phyloP scores from a whole-genome alignment of 768 basidiomycete species.

The Omphalotus guepiniiformis region DNA sequence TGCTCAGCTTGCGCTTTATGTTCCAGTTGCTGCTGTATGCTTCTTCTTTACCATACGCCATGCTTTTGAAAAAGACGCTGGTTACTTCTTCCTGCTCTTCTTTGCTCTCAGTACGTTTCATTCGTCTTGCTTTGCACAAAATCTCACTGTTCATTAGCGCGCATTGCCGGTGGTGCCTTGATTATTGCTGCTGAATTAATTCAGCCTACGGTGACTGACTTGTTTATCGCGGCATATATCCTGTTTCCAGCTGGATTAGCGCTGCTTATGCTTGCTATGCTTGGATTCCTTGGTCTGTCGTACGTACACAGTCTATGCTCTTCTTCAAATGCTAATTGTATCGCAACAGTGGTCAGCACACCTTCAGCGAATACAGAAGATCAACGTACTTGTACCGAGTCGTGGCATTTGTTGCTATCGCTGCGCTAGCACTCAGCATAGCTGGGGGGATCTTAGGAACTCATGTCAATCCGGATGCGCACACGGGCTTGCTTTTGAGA shows the following conservation, averaged over 20 bases:
- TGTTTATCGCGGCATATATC: conserved; percentile 52
- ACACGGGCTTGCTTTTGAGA: conserved; percentile 35
- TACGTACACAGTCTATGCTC: conserved; percentile 23
- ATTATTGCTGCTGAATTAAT: conserved; percentile 50
- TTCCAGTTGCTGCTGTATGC: conserved; percentile 47
- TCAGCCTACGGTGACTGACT: conserved; percentile 31
- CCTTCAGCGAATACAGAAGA: conserved; percentile 46
- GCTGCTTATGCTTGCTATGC: conserved; percentile 35
- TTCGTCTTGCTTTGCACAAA: conserved; percentile 1
- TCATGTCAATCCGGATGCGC: conserved; percentile 27
- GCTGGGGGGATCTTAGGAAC: conserved; percentile 46
- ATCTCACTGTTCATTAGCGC: conserved; percentile 34
- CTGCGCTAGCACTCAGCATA: conserved; percentile 37
- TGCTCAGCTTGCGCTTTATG: conserved; percentile 55
- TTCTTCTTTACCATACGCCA: conserved; percentile 45
- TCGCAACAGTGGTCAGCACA: conserved; percentile 41
- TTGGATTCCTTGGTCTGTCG: conserved; percentile 51
- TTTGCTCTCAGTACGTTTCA: conserved; percentile 50
- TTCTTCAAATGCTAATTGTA: conserved; percentile 21
- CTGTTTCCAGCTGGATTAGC: conserved; percentile 41
- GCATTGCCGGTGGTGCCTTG: conserved; percentile 53
- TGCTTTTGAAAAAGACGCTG: conserved; percentile 54
- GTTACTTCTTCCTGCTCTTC: conserved; percentile 64
- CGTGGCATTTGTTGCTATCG: conserved; percentile 31
- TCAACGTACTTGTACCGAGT: conserved; percentile 34